These are phyloP conservation scores for Truncatella angustata DNA, from an alignment of 2,329 filamentous ascomycete genomes.

Conservation along the genomic window DNA sequence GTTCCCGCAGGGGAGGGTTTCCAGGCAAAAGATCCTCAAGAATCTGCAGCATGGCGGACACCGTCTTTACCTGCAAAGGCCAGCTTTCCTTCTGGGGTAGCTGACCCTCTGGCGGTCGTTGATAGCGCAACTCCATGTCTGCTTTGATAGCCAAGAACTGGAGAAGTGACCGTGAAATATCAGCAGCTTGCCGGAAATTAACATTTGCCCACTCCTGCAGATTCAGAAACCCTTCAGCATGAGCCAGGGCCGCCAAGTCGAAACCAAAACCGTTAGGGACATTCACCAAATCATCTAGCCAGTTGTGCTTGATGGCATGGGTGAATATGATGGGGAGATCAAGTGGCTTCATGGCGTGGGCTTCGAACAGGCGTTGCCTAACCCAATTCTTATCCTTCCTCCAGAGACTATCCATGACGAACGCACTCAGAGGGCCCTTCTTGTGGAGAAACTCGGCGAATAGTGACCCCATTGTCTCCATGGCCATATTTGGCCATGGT, in stretches of 20 bases:
- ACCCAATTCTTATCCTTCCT: slow-evolving; percentile 88
- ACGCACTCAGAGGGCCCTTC: slow-evolving; percentile 74
- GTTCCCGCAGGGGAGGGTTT: slow-evolving; percentile 59
- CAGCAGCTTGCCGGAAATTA: slow-evolving; percentile 62
- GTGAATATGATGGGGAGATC: slow-evolving; percentile 71
- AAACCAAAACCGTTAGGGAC: slow-evolving; percentile 81
- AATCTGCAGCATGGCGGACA: slow-evolving; percentile 76
- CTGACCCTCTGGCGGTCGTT: slow-evolving; percentile 65
- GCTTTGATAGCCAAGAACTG: slow-evolving; percentile 86
- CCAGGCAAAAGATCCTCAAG: slow-evolving; percentile 68
- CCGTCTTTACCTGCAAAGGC: slow-evolving; percentile 80
- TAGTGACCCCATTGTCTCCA: slow-evolving; percentile 71
- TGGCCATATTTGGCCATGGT: slow-evolving; percentile 72
- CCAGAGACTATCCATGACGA: slow-evolving; percentile 90
- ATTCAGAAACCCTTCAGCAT: slow-evolving; percentile 77
- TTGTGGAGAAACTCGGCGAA: slow-evolving; percentile 84
- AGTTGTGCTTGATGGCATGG: slow-evolving; percentile 76
- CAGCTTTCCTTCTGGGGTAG: slow-evolving; percentile 60
- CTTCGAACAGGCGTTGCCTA: slow-evolving; percentile 72
- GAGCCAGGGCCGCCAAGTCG: slow-evolving; percentile 81
- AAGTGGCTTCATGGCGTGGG: slow-evolving; percentile 68
- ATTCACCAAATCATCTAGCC: slow-evolving; percentile 79
- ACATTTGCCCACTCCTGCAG: slow-evolving; percentile 77
- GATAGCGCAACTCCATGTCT: slow-evolving; percentile 72
- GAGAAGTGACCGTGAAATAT: slow-evolving; percentile 69